Evolutionary conservation across 2,329 filamentous ascomycete genomes (phyloP).

Genomic region (Plectosphaerella sp.): DNA sequence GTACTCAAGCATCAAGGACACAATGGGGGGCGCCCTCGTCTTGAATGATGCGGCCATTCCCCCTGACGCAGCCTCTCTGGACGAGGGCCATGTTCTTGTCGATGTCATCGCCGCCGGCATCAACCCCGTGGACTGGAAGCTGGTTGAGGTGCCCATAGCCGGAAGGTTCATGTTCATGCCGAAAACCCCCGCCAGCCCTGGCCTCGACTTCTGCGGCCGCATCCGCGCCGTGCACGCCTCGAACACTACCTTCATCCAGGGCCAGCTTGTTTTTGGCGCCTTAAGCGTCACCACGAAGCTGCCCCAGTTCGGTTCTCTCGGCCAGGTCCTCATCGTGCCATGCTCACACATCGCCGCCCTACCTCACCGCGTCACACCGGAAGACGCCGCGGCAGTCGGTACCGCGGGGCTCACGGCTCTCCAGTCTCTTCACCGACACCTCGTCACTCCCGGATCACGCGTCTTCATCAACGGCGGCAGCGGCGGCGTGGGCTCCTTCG

Average conservation of each 20-base stretch:
- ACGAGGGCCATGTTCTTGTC: conserved; percentile 31
- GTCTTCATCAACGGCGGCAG: conserved; percentile 38
- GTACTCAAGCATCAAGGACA: conserved; percentile 1
- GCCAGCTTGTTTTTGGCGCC: conserved; percentile 15
- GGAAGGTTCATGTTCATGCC: conserved; percentile 17
- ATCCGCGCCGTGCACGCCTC: conserved; percentile 25
- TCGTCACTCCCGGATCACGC: conserved; percentile 32
- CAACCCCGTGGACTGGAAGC: conserved; percentile 47
- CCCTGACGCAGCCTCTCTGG: neutral
- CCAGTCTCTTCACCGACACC: conserved; percentile 12
- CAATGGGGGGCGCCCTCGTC: conserved; percentile 2
- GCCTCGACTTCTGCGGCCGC: conserved; percentile 46
- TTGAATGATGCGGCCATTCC: neutral
- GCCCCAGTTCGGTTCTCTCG: conserved; percentile 10
- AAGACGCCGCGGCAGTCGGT: conserved; percentile 16
- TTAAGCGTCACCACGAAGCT: conserved; percentile 1
- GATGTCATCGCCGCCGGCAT: conserved; percentile 34
- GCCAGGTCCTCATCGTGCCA: conserved; percentile 11
- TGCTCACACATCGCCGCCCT: conserved; percentile 4
- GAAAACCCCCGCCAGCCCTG: conserved; percentile 34
- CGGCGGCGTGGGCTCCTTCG: conserved; percentile 30
- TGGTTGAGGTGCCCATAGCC: conserved; percentile 30
- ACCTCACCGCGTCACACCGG: conserved; percentile 7
- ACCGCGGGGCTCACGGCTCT: conserved; percentile 16
- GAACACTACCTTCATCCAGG: conserved; percentile 5